Evolutionary conservation across 306 rosid species (phyloP).

Genomic region (Hippophae rhamnoides): DNA sequence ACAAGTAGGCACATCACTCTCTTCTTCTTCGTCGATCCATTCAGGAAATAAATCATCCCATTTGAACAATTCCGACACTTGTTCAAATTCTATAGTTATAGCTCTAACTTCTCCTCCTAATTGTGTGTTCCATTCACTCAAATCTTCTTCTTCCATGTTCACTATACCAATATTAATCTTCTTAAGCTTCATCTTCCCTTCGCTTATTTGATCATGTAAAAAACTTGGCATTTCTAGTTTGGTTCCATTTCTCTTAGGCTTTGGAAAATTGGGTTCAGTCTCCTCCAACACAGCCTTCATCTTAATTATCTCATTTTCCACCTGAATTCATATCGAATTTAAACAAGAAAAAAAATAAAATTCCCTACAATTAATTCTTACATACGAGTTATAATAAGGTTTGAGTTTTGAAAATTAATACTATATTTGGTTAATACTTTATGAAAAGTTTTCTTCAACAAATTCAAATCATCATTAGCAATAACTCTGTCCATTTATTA

Average conservation of each 20-base stretch:
- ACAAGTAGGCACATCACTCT: slow-evolving; percentile 60
- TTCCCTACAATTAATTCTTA: too few relatives aligned
- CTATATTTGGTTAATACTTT: too few relatives aligned
- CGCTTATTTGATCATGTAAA: slow-evolving; percentile 30
- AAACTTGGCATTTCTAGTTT: slow-evolving; percentile 52
- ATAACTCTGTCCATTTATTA: too few relatives aligned
- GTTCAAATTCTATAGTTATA: slow-evolving; percentile 33
- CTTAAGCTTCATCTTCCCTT: slow-evolving; percentile 16
- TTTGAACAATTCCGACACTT: slow-evolving; percentile 52
- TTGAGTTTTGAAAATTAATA: too few relatives aligned
- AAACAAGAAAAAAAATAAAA: not conserved
- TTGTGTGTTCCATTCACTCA: slow-evolving; percentile 40
- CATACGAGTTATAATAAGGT: too few relatives aligned
- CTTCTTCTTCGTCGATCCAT: slow-evolving; percentile 97
- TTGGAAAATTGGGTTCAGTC: slow-evolving; percentile 10
- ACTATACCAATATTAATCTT: slow-evolving; percentile 60
- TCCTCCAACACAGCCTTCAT: slow-evolving; percentile 56
- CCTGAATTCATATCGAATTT: slow-evolving; percentile 31
- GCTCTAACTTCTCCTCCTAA: slow-evolving; percentile 8
- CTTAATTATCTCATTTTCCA: slow-evolving; percentile 10
- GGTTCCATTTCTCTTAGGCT: slow-evolving; percentile 25
- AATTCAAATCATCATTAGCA: too few relatives aligned
- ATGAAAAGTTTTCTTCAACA: too few relatives aligned
- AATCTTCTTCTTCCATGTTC: slow-evolving; percentile 51
- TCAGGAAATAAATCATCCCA: slow-evolving; percentile 90